Base-by-base conservation (phyloP, 2,329 filamentous ascomycete species). In the Aspergillus fumigatiaffinis region DNA sequence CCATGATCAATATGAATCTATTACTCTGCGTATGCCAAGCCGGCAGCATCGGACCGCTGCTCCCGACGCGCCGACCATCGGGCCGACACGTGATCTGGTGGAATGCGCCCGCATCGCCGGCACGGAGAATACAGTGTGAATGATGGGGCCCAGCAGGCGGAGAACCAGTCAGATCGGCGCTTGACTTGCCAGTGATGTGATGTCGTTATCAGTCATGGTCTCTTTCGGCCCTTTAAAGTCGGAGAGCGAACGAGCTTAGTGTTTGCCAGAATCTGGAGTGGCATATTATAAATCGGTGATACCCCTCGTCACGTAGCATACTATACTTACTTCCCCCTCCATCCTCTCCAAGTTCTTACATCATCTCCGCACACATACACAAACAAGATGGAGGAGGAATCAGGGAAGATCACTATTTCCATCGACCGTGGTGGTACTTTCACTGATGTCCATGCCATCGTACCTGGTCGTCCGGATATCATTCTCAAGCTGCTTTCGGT, bases 351-450 rank as follows among this genome's bases (percentile, higher is more conserved):
- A 26, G 44, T 6, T 20, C 29, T 51, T 52, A 41, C 42, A 46
- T 12, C 28, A 42, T 46, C 7, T 35, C n/a, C 25, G 35, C 26
- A 38, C 32, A 51, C 17, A 29, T 29, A 29, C 25, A 38, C 29
- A 42, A 29, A 28, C 41, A 60, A n/a, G 20, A 72, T 72, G 69
- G 57, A 64, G 48, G 57, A 38, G n/a, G 60, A 61, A 35, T 52
- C 62, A n/a, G 66, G 63, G 55, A 73, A 71, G 60, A 66, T 73
- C 29, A 73, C 71, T 5, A 73, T 73, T 52, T 73, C 70, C 21
- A 73, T 73, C 42, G 74, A 76, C 54, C 67, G 74, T n/a, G 74
- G 74, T 28, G 74, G 74, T 20, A 76, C 73, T 5, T 76, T 76
- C 56, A 75, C 73, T 10, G 74, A 76, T 55, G 69, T 74, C 20